Evolutionary conservation across 805 yeast species (phyloP).

Genomic region (Zygoascus ofunaensis): DNA sequence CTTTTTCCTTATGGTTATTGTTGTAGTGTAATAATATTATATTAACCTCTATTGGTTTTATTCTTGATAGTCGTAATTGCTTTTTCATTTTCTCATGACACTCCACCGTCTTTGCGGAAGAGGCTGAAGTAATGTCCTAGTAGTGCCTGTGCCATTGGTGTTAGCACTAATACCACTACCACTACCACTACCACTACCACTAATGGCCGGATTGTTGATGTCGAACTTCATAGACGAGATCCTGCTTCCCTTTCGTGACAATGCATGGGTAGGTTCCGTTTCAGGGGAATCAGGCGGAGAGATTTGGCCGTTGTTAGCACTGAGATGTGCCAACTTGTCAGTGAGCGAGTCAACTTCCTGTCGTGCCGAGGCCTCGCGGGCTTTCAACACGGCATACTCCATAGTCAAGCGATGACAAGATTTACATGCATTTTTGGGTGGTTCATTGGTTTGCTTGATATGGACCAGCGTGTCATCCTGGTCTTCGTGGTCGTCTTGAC

Average conservation of each 20-base stretch:
- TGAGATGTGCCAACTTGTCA: slow-evolving; percentile 10
- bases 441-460: neutral
- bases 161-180: neutral
- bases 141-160: neutral
- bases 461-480: neutral
- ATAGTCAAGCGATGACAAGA: slow-evolving; percentile 22
- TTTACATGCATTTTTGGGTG: slow-evolving; percentile 10
- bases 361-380: slow-evolving; percentile 24
- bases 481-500: no score
- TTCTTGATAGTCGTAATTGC: no score
- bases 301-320: neutral
- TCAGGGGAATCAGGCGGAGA: neutral
- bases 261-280: no score
- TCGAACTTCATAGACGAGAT: neutral
- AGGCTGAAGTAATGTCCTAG: neutral
- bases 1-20: no score
- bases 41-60: neutral
- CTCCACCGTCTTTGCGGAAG: neutral
- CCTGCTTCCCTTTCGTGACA: neutral
- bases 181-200: neutral
- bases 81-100: neutral
- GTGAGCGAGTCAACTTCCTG: slow-evolving; percentile 23
- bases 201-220: no score
- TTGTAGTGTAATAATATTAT: neutral
- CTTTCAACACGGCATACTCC: slow-evolving; percentile 24